A percentile compares a stretch with the other conserved stretches of the same genome.
Evolutionary conservation across 1,139 yeast genomes (phyloP).

Genomic region (Magnusiomyces tetraspermus): DNA sequence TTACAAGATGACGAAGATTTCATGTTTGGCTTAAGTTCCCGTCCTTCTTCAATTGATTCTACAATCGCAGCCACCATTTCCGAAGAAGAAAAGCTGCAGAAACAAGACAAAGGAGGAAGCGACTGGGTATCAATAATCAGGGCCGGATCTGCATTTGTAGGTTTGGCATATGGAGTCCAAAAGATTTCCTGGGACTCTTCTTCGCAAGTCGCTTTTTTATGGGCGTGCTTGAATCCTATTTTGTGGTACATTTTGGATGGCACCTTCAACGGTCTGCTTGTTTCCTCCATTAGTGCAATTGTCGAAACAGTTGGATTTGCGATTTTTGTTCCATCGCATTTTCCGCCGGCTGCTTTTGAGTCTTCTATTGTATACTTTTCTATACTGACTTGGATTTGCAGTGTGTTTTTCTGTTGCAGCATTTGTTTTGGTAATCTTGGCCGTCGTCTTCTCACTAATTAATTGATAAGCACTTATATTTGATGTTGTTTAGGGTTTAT

Average conservation of each 20-base stretch:
- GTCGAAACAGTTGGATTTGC: slow-evolving; percentile 28
- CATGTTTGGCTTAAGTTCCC: neutral
- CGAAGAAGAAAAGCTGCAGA: slow-evolving; percentile 13
- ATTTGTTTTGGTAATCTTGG: slow-evolving; percentile 67
- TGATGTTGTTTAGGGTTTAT: too few species aligned
- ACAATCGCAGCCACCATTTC: neutral
- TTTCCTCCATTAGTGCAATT: slow-evolving; percentile 28
- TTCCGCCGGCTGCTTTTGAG: slow-evolving; percentile 19
- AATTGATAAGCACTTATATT: too few species aligned
- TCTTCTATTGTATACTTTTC: slow-evolving; percentile 21
- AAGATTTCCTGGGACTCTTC: slow-evolving; percentile 73
- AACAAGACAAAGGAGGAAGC: slow-evolving; percentile 21
- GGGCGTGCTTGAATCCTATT: slow-evolving; percentile 69
- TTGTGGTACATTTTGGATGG: slow-evolving; percentile 77
- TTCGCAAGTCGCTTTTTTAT: slow-evolving; percentile 62
- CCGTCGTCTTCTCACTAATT: slow-evolving; percentile 35
- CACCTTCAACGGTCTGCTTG: slow-evolving; percentile 50
- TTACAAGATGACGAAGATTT: too few species aligned
- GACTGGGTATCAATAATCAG: slow-evolving; percentile 44
- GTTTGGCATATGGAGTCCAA: slow-evolving; percentile 74
- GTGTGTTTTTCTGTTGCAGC: slow-evolving; percentile 60
- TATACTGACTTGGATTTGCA: slow-evolving; percentile 41
- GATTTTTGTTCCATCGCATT: slow-evolving; percentile 25
- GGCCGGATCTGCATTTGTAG: slow-evolving; percentile 66
- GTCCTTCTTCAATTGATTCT: neutral